Base-by-base conservation (phyloP, 192 early-diverging fungal genomes). In the Coemansia sp. region DNA sequence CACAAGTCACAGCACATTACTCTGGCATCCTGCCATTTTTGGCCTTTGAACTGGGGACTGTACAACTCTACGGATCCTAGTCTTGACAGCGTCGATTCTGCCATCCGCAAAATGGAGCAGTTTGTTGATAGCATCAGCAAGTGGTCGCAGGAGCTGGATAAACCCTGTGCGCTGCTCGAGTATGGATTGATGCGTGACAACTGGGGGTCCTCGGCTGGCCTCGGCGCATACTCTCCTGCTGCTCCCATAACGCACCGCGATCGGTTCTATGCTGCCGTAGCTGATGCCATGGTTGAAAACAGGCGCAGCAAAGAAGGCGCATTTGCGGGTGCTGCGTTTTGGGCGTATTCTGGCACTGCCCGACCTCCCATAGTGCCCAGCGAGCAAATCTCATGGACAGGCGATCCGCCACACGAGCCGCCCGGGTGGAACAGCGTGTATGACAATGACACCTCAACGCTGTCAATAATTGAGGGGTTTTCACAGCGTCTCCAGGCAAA, bases 361-460 rank as follows among this genome's bases (percentile, higher is more conserved):
- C 61, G 83, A 14, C 81, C 85, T 5, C 79, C 64, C 18, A 48
- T 59, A 56, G 18, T 33, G 8, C 71, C 72, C 2, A 77, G 60
- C 1, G 65, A 59, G 3, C 22, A 29, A 39, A 56, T 70, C 19
- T 58, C 37, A 42, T 87, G 83, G 82, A 70, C 74, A 18, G 84
- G 86, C 52, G 83, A 86, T 42, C 84, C 84, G 35, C 83, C 82
- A 4, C 84, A 86, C 61, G 84, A 86, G 62, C 68, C 68, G 37
- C 73, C 74, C 17, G 85, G 87, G 21, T 88, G 87, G 87, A 85
- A 88, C 67, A 74, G 80, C 72, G 74, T 88, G 10, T 88, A 87
- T 36, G 80, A 88, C 60, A 66, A 66, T 0, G 87, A 88, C 48
- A 22, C 17, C 5, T n/a, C 24, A 8, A 77, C 74, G 7, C 34